Base-by-base conservation (phyloP, 2,329 filamentous ascomycete genomes). In the Erysiphe neolycopersici region DNA sequence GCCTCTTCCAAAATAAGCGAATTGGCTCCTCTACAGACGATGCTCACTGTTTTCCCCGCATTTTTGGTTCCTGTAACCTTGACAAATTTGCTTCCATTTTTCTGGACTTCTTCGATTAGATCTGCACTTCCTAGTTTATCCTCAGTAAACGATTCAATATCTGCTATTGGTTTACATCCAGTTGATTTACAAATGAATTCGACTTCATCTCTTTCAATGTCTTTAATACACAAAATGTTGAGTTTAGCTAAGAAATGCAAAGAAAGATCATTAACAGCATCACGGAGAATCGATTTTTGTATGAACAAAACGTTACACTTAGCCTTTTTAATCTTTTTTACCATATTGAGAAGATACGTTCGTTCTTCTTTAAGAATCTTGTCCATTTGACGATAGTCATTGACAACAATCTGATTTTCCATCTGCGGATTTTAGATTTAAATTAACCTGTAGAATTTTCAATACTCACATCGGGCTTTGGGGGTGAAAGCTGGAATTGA, bases 261-360 rank as follows among this genome's bases (percentile, higher is more conserved):
- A 48, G 83, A 92, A 46, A 98, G 71, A 55, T 98, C 89, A 65
- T 98, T 98, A 60, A 98, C 85, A 32, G 89, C 89, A 56, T 98
- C 89, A 53, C 89, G 77, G 46, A 98, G 74, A 54, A 98, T 98
- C 13, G 87, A 95, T 65, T 98, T 98, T 59, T 98, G 89, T 53
- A 98, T 95, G 52, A 98, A 69, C 38, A 95, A 75, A 38, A 98
- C 89, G 56, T 98, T 98, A 66, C 89, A 98, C 68, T 95, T 98
- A 52, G 89, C 85, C 71, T 95, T 98, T 67, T 95, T 94, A 63
- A 98, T 98, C 71, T 95, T 98, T 73, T 98, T 95, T 59, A 91
- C 85, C 74, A 98, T 81, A 68, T 95, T 95, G 46, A 98, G 72
- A 50, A 98, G 73, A 63, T 98, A 98, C 53, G 89, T 81, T 52